Base-by-base conservation (phyloP, 2,329 filamentous ascomycete genomes). In the Dothideomycetes sp. region DNA sequence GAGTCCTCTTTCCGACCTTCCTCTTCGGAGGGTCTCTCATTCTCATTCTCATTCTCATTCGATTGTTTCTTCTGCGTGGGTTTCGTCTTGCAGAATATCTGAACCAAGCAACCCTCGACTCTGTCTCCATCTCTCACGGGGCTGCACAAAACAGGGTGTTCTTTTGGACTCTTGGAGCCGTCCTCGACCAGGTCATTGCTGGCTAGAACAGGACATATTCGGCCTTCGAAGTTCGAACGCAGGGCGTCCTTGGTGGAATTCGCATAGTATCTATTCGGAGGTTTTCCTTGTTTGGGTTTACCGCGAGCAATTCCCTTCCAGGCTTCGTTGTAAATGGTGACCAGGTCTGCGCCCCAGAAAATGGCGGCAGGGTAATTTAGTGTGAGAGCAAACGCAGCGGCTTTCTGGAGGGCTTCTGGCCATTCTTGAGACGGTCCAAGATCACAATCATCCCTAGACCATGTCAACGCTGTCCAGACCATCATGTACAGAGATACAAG, bases 281-380 rank as follows among this genome's bases (percentile, higher is more conserved):
- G 46, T 24, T 53, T 49, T 10, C 62, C 64, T 49, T 64, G 61
- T 28, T 56, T 57, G 22, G 56, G 49, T 3, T 57, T 43, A 10
- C 54, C 50, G 12, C 54, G 57, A 8, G 55, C 53, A 5, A 54
- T 56, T 35, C 58, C 59, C 11, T 47, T 52, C 65, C 65, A 69
- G 4, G 60, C 58, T 11, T 62, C 38, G 43, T 68, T 68, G 48
- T 64, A 59, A 5, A 67, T 50, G 10, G 63, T 53, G 8, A 54
- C 45, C 16, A 64, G 51, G 9, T 62, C 54, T 8, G 56, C 46
- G 12, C 59, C 60, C 64, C 64, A 67, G 47, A 65, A 65, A 16
- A 68, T 53, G 29, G 62, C 63, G 3, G 62, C 51, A 9, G 62
- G 60, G 44, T 67, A 63, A 9, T 59, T 53, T 34, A 69, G 57